Evolutionary conservation across 345 rosid genomes (phyloP), one percentile per base, ranked within the genome.

Genomic region (Rhodamnia argentea): DNA sequence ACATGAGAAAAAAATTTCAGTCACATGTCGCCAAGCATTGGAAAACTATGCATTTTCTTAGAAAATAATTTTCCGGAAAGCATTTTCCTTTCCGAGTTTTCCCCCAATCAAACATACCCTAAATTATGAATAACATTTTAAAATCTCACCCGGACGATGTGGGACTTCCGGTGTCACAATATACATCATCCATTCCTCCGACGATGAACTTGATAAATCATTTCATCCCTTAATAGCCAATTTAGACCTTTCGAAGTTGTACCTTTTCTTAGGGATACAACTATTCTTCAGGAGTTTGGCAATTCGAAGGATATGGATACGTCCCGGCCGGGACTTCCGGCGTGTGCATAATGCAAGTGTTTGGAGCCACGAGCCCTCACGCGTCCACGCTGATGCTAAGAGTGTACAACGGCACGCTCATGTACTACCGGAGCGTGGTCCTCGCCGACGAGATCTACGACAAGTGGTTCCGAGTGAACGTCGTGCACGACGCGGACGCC

Each of bases 241-340:
- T 62, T 16, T 16, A 62, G 29, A 62, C 11, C 42, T 18, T 62
- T 29, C 14, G 8, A 60, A n/a, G 2, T 9, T 23, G 37, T 51
- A 53, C 53, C 44, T 24, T 8, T 9, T 15, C 52, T 16, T 37
- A 90, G 89, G 91, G 93, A 27, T 87, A 90, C 74, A 85, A 83
- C 64, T 87, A 88, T 83, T 87, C 90, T 1, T 90, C 91, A 0
- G 90, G 90, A 7, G 89, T 88, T 5, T 90, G 92, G 92, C 91
- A 90, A 53, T 90, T 92, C 27, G 90, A 92, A 87, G 92, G 90
- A 22, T 59, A 88, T 8, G 93, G 90, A 4, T 88, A 89, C 51
- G 91, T 90, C 56, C 90, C 91, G 0, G 11, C 13, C 0, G 89
- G 91, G 3, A 89, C 92, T 24, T 84, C 91, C 1, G 92, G 91